A percentile compares a stretch with the other conserved stretches of the same genome.
phyloP scores from a whole-genome alignment of 495 filamentous ascomycete species.

The Hypoxylon crocopeplum region DNA sequence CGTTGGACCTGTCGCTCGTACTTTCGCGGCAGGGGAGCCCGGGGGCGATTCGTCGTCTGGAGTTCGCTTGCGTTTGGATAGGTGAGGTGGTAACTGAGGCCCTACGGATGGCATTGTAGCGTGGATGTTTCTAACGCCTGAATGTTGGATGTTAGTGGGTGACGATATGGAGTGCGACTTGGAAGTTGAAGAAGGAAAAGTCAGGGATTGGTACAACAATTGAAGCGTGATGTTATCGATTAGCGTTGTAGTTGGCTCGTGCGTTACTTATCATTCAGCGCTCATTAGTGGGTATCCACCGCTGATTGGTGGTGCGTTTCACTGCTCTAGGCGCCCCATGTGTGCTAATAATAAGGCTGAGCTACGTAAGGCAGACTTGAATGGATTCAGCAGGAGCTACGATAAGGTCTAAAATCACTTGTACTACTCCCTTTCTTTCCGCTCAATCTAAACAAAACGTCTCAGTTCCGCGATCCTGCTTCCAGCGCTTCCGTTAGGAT shows the following conservation, averaged over 20 bases:
- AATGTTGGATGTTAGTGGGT: not conserved
- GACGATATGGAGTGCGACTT: not conserved
- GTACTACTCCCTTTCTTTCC: constrained; percentile 1
- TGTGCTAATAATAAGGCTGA: constrained; percentile 34
- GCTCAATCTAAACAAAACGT: not conserved
- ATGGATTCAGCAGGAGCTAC: constrained; percentile 22
- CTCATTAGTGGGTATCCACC: too few relatives aligned
- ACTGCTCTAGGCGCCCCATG: too few relatives aligned
- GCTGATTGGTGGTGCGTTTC: constrained; percentile 21
- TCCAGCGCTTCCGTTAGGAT: constrained; percentile 1
- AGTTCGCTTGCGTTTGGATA: constrained; percentile 60
- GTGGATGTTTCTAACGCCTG: not conserved
- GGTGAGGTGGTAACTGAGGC: constrained; percentile 58
- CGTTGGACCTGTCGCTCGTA: constrained; percentile 38
- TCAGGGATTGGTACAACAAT: constrained; percentile 12
- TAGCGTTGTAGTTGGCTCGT: constrained; percentile 13
- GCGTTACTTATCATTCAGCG: constrained; percentile 16
- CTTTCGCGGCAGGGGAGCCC: constrained; percentile 48
- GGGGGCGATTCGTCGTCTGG: constrained; percentile 47
- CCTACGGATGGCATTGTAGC: constrained; percentile 59
- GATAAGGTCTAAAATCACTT: constrained; percentile 18
- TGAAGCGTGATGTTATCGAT: not conserved
- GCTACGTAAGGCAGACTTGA: constrained; percentile 16
- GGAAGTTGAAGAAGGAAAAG: not conserved
- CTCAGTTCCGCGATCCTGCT: not conserved